Evolutionary conservation across 495 filamentous ascomycete species (phyloP).

Genomic region (Penicillium manginii): DNA sequence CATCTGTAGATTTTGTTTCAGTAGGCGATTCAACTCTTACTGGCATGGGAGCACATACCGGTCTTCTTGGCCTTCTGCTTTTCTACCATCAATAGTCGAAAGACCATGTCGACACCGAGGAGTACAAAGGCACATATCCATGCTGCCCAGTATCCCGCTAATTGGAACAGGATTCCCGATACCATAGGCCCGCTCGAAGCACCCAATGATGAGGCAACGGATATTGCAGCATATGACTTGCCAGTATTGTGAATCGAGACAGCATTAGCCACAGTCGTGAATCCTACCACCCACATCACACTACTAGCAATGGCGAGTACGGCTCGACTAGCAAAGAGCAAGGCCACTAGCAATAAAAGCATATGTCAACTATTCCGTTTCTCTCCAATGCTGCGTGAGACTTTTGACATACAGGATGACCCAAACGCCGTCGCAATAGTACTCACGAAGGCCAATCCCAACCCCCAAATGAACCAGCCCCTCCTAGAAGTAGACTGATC

Average conservation of each 20-base stretch:
- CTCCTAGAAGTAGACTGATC: conserved; percentile 9
- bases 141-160: conserved; percentile 24
- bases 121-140: conserved; percentile 16
- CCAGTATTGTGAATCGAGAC: conserved; percentile 19
- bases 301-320: conserved; percentile 23
- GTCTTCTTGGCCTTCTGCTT: conserved; percentile 4
- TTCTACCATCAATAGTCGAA: conserved; percentile 26
- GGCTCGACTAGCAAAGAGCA: conserved; percentile 15
- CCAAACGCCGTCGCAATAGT: conserved; percentile 3
- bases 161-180: conserved; percentile 14
- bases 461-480: not conserved
- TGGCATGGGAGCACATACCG: too few species aligned
- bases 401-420: not conserved
- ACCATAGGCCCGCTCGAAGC: conserved; percentile 16
- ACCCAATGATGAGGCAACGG: conserved; percentile 10
- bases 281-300: conserved; percentile 25
- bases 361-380: too few species aligned
- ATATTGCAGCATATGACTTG: conserved; percentile 10
- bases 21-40: too few species aligned
- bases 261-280: conserved; percentile 21
- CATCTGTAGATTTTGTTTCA: too few species aligned
- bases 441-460: not conserved
- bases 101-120: conserved; percentile 20
- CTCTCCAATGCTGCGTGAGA: too few species aligned
- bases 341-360: conserved; percentile 7